Evolutionary conservation across 345 rosid species (phyloP).

Genomic region (Lepidium africanum): DNA sequence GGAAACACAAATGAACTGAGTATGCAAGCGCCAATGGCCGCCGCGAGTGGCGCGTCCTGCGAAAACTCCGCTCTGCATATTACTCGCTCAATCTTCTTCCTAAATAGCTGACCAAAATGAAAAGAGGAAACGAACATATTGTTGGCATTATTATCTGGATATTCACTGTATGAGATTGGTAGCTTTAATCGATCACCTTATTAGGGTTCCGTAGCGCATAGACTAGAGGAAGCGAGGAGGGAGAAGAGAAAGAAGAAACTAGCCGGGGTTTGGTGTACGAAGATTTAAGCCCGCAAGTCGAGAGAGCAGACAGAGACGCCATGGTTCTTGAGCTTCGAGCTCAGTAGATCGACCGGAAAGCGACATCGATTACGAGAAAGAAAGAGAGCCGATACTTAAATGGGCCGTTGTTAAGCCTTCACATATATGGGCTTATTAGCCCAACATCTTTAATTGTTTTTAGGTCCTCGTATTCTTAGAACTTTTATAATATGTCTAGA

Average conservation of each 20-base stretch:
- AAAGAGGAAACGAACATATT: neutral
- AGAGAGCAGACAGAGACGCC: slow-evolving; percentile 23
- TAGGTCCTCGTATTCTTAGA: neutral
- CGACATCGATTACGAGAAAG: neutral
- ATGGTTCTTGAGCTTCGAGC: slow-evolving; percentile 4
- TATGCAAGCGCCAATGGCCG: slow-evolving; percentile 68
- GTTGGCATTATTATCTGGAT: neutral
- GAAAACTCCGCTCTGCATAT: slow-evolving; percentile 65
- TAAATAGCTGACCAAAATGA: slow-evolving; percentile 10
- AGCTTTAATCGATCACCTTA: slow-evolving; percentile 24
- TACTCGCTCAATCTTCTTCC: slow-evolving; percentile 19
- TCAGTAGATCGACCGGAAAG: neutral
- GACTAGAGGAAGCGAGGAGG: neutral
- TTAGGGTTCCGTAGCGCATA: neutral
- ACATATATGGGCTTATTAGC: neutral
- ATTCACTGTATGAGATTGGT: neutral
- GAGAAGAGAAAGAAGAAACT: neutral
- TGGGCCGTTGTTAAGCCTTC: neutral
- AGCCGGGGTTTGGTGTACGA: slow-evolving; percentile 11
- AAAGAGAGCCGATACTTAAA: neutral
- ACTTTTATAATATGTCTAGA: neutral
- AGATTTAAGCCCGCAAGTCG: slow-evolving; percentile 4
- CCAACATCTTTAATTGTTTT: neutral
- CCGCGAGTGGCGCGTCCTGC: slow-evolving; percentile 57
- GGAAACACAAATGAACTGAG: slow-evolving; percentile 70